These are phyloP conservation scores for Neurospora crassa DNA, from an alignment of 2,329 filamentous ascomycete genomes.

Conservation along the genomic window DNA sequence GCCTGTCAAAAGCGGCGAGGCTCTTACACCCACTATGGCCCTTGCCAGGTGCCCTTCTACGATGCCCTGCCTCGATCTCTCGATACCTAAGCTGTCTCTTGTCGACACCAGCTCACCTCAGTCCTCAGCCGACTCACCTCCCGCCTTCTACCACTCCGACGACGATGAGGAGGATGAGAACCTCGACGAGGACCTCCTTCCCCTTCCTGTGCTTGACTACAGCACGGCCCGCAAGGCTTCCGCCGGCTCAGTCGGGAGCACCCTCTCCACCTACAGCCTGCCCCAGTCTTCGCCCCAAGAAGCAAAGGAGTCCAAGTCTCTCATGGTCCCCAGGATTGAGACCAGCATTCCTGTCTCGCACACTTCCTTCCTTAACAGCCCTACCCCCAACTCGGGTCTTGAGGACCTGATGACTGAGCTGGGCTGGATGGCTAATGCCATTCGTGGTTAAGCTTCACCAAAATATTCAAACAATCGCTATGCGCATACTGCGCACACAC, in stretches of 20 bases:
- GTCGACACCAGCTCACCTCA: constrained; percentile 25
- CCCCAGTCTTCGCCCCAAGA: constrained; percentile 24
- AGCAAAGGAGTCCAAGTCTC: constrained; percentile 17
- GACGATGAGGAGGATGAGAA: constrained; percentile 22
- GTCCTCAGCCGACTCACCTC: constrained; percentile 30
- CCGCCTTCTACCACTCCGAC: constrained; percentile 37
- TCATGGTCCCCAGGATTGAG: constrained; percentile 21
- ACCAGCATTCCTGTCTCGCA: constrained; percentile 17
- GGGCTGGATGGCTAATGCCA: constrained; percentile 41
- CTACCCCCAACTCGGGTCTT: constrained; percentile 24
- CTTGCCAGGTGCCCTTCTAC: constrained; percentile 3
- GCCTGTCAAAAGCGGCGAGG: constrained; percentile 11
- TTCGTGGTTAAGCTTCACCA: constrained; percentile 25
- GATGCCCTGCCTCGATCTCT: constrained; percentile 5
- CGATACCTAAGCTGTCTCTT: constrained; percentile 14
- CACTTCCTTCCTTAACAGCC: constrained; percentile 19
- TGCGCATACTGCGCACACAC: neutral
- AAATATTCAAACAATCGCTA: neutral
- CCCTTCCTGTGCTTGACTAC: constrained; percentile 17
- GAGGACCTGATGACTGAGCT: constrained; percentile 34
- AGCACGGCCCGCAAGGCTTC: constrained; percentile 12
- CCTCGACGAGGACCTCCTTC: constrained; percentile 27
- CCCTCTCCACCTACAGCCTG: constrained; percentile 38
- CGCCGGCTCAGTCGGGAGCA: constrained; percentile 17
- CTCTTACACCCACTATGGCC: constrained; percentile 4